Conservation (phyloP, 352 stramenopile genomes). For the Globisporangium paroecandrum region DNA sequence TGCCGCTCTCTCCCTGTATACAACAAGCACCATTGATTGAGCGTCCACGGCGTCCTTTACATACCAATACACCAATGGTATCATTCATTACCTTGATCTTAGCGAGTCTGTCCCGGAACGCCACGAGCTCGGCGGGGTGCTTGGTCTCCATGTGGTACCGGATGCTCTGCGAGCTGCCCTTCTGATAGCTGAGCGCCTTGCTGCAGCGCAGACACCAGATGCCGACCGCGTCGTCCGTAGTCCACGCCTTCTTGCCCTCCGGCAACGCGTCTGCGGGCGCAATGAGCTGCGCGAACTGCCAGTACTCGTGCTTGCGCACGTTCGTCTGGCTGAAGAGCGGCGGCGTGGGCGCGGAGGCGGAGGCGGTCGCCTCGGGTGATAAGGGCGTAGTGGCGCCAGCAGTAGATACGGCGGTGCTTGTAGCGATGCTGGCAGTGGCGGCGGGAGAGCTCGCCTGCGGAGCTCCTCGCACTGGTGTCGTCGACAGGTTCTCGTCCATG, state of each 20-base stretch:
- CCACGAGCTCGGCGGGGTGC: slow-evolving; percentile 31
- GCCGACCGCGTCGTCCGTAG: slow-evolving; percentile 38
- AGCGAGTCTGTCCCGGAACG: slow-evolving; percentile 15
- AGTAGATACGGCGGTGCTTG: no score
- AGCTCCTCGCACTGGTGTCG: background rate
- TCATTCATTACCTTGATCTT: slow-evolving; percentile 2
- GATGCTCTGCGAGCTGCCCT: slow-evolving; percentile 53
- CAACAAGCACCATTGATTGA: background rate
- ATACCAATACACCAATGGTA: background rate
- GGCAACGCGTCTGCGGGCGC: slow-evolving; percentile 24
- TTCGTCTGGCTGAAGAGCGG: slow-evolving; percentile 44
- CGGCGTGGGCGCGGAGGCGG: slow-evolving; percentile 12
- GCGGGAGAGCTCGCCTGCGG: background rate
- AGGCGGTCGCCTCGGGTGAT: background rate
- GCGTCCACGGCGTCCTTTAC: no score
- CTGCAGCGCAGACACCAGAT: slow-evolving; percentile 48
- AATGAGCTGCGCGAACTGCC: slow-evolving; percentile 35
- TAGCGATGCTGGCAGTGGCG: no score
- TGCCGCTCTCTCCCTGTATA: background rate
- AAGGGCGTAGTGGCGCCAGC: background rate
- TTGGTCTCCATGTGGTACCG: slow-evolving; percentile 64
- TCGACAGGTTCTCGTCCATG: background rate
- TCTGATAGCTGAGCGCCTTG: slow-evolving; percentile 35
- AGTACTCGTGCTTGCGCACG: slow-evolving; percentile 56
- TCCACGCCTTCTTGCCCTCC: slow-evolving; percentile 41